Evolutionary conservation across 768 basidiomycete species (phyloP).

Genomic region (Podaxis mareebaensis): DNA sequence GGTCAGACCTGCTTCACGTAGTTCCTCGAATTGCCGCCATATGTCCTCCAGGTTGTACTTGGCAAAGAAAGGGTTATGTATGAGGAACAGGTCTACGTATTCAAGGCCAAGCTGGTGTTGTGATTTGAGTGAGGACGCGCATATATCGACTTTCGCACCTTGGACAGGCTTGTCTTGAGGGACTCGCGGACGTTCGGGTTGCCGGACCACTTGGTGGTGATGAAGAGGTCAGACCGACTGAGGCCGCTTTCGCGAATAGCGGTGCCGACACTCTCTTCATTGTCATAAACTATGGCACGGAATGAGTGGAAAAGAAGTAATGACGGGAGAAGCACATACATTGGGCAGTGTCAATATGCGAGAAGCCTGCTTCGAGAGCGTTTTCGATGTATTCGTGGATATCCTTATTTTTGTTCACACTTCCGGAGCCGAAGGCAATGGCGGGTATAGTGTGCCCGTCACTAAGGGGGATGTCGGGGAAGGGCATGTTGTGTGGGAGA

Average conservation of each 20-base stretch:
- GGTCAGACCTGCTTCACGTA: conserved; percentile 45
- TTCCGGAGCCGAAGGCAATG: conserved; percentile 65
- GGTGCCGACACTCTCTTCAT: conserved; percentile 33
- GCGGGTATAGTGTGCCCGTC: conserved; percentile 52
- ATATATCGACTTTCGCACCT: conserved; percentile 36
- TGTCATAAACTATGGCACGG: conserved; percentile 33
- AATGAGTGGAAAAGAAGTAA: not conserved
- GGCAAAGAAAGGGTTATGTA: conserved; percentile 48
- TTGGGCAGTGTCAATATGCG: conserved; percentile 65
- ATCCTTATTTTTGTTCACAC: conserved; percentile 44
- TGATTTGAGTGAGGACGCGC: not conserved
- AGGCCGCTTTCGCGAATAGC: conserved; percentile 41
- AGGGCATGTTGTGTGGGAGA: conserved; percentile 35
- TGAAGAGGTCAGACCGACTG: conserved; percentile 42
- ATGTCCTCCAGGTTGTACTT: conserved; percentile 33
- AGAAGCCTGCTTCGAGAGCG: conserved; percentile 61
- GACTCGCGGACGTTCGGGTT: conserved; percentile 39
- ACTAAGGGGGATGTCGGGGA: conserved; percentile 37
- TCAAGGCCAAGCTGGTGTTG: conserved; percentile 54
- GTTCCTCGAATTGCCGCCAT: conserved; percentile 61
- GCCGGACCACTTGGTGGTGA: conserved; percentile 56
- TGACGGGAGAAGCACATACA: conserved; percentile 29
- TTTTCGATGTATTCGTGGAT: conserved; percentile 54
- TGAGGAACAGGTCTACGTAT: conserved; percentile 70
- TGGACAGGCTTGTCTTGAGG: conserved; percentile 47